Base-by-base conservation (phyloP, 345 rosid species). In the Eucalyptus erythrocorys region DNA sequence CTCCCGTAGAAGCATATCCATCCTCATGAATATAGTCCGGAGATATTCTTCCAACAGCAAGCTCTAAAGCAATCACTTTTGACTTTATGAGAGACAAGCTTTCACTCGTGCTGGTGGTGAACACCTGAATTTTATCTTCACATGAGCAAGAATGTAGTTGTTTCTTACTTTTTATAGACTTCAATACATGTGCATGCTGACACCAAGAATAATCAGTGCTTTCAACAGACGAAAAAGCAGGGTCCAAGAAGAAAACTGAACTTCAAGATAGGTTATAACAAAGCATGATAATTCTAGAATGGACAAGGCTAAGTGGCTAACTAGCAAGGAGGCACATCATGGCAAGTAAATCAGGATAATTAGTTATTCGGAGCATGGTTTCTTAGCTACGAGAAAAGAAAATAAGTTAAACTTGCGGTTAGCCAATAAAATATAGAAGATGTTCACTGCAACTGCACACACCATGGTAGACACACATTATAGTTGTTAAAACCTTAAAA, bases 41-140 rank as follows among this genome's bases (percentile, higher is more conserved):
- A 82, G 91, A 90, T 68, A 96, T 94, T 88, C 92, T 89, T 88
- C 93, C 97, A 80, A 95, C 94, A 87, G 93, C 95, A 92, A 94
- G 93, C 90, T 96, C 99, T 91, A 97, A 92, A 93, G 93, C 93
- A 64, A 92, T 91, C 48, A 97, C 95, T 91, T 96, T 97, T n/a
- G 97, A 94, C 90, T 95, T 95, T 90, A 97, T 90, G 90, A 90
- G 88, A 13, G 95, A 94, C 91, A 96, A 92, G 88, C 91, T 94
- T 88, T 94, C 96, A 93, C 92, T 93, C 34, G 94, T 87, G 87
- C 97, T 95, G 85, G 93, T 90, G 88, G 97, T 93, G 91, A 97
- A 94, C 64, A 88, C 97, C 99, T 97, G 94, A 76, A 1, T 81
- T 90, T 90, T 86, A 64, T 49, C 47, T 86, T 53, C 87, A 53